These are phyloP conservation scores for Chrysoporthe austroafricana DNA, from an alignment of 2,329 filamentous ascomycete genomes.

Conservation along the genomic window DNA sequence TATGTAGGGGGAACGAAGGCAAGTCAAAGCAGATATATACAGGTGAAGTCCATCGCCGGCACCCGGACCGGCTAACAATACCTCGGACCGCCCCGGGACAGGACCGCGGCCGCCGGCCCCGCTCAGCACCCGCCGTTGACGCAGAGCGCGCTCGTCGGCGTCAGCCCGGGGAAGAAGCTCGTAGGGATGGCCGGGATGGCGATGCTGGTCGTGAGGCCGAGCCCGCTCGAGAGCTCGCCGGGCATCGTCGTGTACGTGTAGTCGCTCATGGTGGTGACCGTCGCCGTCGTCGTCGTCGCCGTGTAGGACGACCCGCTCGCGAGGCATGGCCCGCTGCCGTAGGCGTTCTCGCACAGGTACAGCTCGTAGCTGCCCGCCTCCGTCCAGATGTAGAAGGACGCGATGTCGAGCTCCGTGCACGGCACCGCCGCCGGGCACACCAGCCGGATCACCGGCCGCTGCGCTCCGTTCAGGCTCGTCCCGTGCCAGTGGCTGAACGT, in stretches of 20 bases:
- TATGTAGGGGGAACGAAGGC: too few relatives aligned
- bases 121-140: constrained; percentile 6
- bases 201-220: constrained; percentile 23
- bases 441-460: constrained; percentile 57
- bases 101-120: too few relatives aligned
- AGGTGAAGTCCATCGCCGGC: too few relatives aligned
- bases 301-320: constrained; percentile 15
- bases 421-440: constrained; percentile 54
- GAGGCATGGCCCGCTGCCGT: constrained; percentile 30
- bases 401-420: constrained; percentile 55
- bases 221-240: constrained; percentile 17
- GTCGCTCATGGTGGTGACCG: constrained; percentile 16
- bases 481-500: constrained; percentile 61
- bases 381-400: constrained; percentile 57
- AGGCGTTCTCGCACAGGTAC: constrained; percentile 31
- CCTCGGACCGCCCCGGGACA: too few relatives aligned
- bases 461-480: constrained; percentile 50
- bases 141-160: constrained; percentile 21
- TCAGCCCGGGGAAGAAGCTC: constrained; percentile 25
- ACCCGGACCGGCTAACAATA: too few relatives aligned
- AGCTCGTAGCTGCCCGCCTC: constrained; percentile 43
- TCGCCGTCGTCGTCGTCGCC: constrained; percentile 29
- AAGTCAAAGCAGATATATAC: too few relatives aligned
- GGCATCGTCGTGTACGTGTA: constrained; percentile 27
- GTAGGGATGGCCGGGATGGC: constrained; percentile 24